A percentile compares a stretch with the other conserved stretches of the same genome.
phyloP scores from a whole-genome alignment of 2,329 filamentous ascomycete genomes.

The Fusarium sp. region DNA sequence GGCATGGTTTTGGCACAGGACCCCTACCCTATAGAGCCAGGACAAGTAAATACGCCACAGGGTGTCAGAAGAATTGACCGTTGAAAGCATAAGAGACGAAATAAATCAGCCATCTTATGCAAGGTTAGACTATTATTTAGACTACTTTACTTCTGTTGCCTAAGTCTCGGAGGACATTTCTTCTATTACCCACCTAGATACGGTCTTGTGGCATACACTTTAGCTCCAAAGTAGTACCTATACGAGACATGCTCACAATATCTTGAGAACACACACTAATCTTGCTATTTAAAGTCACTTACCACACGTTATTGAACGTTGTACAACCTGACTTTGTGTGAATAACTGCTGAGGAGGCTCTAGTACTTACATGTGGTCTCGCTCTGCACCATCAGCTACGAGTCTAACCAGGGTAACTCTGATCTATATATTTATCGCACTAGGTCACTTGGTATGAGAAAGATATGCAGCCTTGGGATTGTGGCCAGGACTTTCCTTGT shows the following conservation, averaged over 20 bases:
- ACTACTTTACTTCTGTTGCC: no score
- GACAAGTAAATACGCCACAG: not conserved
- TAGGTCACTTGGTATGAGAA: not conserved
- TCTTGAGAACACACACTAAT: no score
- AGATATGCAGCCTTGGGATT: not conserved
- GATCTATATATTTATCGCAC: not conserved
- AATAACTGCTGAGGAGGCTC: not conserved
- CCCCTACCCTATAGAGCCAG: not conserved
- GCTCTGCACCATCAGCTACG: not conserved
- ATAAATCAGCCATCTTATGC: no score
- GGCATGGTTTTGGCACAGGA: not conserved
- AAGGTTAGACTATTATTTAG: no score
- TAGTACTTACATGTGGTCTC: not conserved
- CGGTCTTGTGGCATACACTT: not conserved
- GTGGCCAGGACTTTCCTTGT: not conserved
- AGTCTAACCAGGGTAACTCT: not conserved
- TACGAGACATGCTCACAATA: not conserved
- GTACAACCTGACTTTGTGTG: no score
- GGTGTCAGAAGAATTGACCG: no score
- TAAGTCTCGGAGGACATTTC: no score
- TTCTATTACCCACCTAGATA: no score
- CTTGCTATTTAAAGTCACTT: not conserved
- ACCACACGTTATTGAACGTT: not conserved
- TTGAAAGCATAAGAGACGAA: no score
- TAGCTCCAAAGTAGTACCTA: not conserved